Evolutionary conservation across 2,329 filamentous ascomycete species (phyloP).

Genomic region (Fusarium sp.): DNA sequence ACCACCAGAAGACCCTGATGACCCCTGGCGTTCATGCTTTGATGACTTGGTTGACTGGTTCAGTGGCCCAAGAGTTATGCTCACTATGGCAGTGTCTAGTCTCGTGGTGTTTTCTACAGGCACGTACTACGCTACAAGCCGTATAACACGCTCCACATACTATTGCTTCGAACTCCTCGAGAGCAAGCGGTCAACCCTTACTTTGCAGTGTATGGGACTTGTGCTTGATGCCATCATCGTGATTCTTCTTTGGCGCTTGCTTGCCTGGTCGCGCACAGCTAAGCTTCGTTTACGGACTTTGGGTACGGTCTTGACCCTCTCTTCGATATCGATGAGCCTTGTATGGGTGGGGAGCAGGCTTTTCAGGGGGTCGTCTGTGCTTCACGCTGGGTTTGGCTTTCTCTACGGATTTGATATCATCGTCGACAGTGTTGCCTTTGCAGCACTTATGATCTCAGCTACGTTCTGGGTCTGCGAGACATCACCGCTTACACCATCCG

Average conservation of each 20-base stretch:
- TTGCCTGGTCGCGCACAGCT: constrained; percentile 61
- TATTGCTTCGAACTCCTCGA: constrained; percentile 60
- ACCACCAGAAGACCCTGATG: constrained; percentile 52
- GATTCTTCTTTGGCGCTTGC: constrained; percentile 60
- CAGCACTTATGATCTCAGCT: constrained; percentile 55
- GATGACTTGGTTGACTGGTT: constrained; percentile 62
- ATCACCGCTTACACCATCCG: constrained; percentile 54
- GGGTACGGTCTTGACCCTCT: constrained; percentile 53
- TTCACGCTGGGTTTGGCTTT: constrained; percentile 51
- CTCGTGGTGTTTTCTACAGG: constrained; percentile 55
- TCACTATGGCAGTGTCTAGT: constrained; percentile 50
- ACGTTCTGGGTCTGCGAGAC: constrained; percentile 59
- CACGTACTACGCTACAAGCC: constrained; percentile 52
- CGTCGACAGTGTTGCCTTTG: constrained; percentile 58
- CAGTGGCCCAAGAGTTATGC: constrained; percentile 50
- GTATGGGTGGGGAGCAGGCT: constrained; percentile 50
- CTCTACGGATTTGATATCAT: constrained; percentile 61
- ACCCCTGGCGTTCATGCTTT: constrained; percentile 58
- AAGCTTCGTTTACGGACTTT: constrained; percentile 58
- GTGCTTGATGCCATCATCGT: constrained; percentile 58
- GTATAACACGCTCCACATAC: constrained; percentile 58
- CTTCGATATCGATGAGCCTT: constrained; percentile 51
- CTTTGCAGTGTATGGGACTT: constrained; percentile 57
- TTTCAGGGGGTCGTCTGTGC: constrained; percentile 34
- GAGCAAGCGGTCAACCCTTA: constrained; percentile 47